A percentile compares a stretch with the other conserved stretches of the same genome.
Evolutionary conservation across 179 eudicot species (phyloP).

Genomic region (Sideroxylon spinosum): DNA sequence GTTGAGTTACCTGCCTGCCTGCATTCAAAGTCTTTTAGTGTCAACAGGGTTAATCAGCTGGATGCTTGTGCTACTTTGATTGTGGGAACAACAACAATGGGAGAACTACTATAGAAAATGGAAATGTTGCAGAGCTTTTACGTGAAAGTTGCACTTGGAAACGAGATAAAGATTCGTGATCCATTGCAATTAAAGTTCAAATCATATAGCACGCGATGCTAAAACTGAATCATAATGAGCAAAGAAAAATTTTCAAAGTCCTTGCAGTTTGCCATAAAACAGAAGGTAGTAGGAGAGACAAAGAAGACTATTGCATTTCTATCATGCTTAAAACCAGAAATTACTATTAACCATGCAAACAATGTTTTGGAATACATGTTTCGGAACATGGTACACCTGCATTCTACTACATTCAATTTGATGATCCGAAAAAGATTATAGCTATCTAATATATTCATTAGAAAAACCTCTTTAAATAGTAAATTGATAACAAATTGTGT

Average conservation of each 20-base stretch:
- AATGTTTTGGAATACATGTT: too few species aligned
- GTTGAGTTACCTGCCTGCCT: neutral
- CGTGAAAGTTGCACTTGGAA: neutral
- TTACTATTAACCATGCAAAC: too few species aligned
- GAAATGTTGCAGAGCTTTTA: neutral
- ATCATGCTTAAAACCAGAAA: too few species aligned
- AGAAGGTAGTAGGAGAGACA: neutral
- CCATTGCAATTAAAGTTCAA: neutral
- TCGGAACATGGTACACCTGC: too few species aligned
- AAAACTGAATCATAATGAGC: neutral
- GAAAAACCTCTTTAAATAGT: too few species aligned
- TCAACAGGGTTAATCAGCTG: slow-evolving; percentile 3
- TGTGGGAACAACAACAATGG: neutral
- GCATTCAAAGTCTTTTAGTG: neutral
- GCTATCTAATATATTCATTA: too few species aligned
- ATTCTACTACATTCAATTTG: too few species aligned
- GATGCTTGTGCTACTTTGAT: neutral
- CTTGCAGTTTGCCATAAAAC: neutral
- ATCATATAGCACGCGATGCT: too few species aligned
- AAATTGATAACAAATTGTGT: too few species aligned
- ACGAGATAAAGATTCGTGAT: neutral
- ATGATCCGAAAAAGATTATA: too few species aligned
- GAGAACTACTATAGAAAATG: neutral
- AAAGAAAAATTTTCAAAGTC: neutral
- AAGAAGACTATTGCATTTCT: too few species aligned